These are phyloP conservation scores for Hemileia vastatrix DNA, from an alignment of 1,284 basidiomycete genomes.

Conservation along the genomic window DNA sequence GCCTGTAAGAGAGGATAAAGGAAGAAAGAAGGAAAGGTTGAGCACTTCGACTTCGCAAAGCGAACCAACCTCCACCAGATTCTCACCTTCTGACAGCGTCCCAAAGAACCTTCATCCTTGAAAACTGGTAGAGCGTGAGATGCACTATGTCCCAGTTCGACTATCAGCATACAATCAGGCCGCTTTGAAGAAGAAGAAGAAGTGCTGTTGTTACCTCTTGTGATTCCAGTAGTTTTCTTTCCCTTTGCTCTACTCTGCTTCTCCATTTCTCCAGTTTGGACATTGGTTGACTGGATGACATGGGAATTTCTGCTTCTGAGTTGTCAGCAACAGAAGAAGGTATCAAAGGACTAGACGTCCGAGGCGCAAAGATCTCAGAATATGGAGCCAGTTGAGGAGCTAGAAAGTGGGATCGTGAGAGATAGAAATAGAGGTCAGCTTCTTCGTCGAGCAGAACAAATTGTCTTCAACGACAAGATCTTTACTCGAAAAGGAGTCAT, in stretches of 20 bases:
- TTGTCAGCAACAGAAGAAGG: too few species aligned
- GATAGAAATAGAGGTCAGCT: background rate
- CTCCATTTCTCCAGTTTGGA: too few species aligned
- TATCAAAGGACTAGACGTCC: background rate
- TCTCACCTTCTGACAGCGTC: slow-evolving; percentile 64
- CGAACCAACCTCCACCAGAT: slow-evolving; percentile 27
- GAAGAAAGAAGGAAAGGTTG: slow-evolving; percentile 1
- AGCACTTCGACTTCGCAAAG: slow-evolving; percentile 3
- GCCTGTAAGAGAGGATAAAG: slow-evolving; percentile 49
- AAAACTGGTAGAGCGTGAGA: slow-evolving; percentile 82
- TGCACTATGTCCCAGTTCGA: slow-evolving; percentile 86
- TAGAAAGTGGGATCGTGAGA: background rate
- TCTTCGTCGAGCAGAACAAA: background rate
- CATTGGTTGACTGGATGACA: too few species aligned
- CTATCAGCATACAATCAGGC: slow-evolving; percentile 69
- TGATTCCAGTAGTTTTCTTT: too few species aligned
- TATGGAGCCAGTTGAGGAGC: background rate
- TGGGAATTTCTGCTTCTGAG: too few species aligned
- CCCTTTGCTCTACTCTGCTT: too few species aligned
- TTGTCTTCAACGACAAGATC: background rate
- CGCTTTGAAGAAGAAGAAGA: background rate
- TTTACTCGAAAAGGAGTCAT: slow-evolving; percentile 1
- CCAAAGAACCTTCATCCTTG: slow-evolving; percentile 62
- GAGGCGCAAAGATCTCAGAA: background rate
- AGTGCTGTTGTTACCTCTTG: too few species aligned